phyloP scores from a whole-genome alignment of 1,284 basidiomycete species.

The Microbotryum saponariae region DNA sequence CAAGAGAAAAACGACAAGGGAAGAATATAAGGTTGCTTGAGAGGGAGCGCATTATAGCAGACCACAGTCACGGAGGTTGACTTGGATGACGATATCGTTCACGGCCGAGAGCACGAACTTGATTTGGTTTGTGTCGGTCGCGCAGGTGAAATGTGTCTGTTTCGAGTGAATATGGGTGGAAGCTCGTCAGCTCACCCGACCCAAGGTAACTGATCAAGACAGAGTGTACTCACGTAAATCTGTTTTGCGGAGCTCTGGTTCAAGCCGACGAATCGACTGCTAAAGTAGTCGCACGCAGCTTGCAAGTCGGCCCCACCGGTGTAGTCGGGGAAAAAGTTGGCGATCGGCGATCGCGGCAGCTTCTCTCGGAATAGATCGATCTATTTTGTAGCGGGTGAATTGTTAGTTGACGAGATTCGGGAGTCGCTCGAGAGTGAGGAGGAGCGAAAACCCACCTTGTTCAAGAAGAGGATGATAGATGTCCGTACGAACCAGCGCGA shows the following conservation, averaged over 20 bases:
- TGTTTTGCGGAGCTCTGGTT: constrained; percentile 48
- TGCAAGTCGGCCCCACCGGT: constrained; percentile 36
- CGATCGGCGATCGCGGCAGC: constrained; percentile 73
- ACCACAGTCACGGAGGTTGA: constrained; percentile 68
- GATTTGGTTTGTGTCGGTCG: constrained; percentile 46
- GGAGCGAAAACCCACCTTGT: constrained; percentile 30
- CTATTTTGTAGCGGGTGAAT: constrained; percentile 37
- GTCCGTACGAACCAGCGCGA: constrained; percentile 36
- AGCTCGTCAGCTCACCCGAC: too few species aligned
- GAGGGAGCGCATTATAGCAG: constrained; percentile 51
- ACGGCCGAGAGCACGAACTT: constrained; percentile 51
- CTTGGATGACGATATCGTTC: constrained; percentile 47
- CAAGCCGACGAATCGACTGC: constrained; percentile 35
- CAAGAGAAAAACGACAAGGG: background rate
- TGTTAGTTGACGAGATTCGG: background rate
- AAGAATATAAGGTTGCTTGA: background rate
- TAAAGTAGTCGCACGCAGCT: constrained; percentile 38
- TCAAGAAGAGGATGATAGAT: constrained; percentile 41
- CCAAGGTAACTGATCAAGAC: constrained; percentile 14
- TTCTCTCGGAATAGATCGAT: constrained; percentile 95
- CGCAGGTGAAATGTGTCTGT: constrained; percentile 34
- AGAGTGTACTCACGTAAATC: constrained; percentile 37
- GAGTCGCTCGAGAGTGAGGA: constrained; percentile 48
- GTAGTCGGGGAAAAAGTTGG: constrained; percentile 72
- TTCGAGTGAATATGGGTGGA: too few species aligned